phyloP scores from a whole-genome alignment of 2,329 filamentous ascomycete genomes.

The Fusarium sp. region DNA sequence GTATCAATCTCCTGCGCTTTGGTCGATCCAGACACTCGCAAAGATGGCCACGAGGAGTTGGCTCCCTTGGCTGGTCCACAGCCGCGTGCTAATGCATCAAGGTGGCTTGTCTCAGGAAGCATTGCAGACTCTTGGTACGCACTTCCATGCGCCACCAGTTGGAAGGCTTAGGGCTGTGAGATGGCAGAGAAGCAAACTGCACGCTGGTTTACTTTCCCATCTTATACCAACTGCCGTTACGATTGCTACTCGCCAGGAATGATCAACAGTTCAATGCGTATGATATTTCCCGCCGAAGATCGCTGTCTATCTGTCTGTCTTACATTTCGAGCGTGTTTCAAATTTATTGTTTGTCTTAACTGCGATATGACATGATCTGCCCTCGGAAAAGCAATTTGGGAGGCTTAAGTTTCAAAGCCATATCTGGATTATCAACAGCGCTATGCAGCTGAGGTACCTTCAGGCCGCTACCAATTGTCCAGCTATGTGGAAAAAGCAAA shows the following conservation, averaged over 20 bases:
- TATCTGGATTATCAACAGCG: conserved; percentile 6
- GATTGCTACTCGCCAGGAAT: neutral
- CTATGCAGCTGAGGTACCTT: conserved; percentile 6
- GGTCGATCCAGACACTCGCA: conserved; percentile 14
- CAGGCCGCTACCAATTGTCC: conserved; percentile 8
- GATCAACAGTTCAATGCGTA: neutral
- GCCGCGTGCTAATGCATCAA: conserved; percentile 17
- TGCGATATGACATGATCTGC: conserved; percentile 27
- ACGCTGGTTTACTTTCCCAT: neutral
- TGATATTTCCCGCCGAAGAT: conserved; percentile 11
- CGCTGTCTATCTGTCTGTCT: neutral
- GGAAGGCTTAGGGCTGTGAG: neutral
- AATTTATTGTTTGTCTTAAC: conserved; percentile 3
- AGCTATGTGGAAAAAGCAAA: conserved; percentile 28
- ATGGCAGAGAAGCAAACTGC: neutral
- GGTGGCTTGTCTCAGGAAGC: conserved; percentile 30
- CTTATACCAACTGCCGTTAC: neutral
- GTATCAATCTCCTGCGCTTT: conserved; percentile 1
- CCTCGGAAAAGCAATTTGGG: conserved; percentile 23
- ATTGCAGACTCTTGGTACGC: conserved; percentile 2
- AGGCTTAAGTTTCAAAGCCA: conserved; percentile 5
- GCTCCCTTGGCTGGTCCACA: conserved; percentile 11
- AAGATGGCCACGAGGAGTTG: conserved; percentile 10
- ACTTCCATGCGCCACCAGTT: conserved; percentile 3
- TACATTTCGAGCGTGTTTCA: conserved; percentile 5